These are phyloP conservation scores for Pisolithus albus DNA, from an alignment of 768 basidiomycete genomes.

Conservation along the genomic window DNA sequence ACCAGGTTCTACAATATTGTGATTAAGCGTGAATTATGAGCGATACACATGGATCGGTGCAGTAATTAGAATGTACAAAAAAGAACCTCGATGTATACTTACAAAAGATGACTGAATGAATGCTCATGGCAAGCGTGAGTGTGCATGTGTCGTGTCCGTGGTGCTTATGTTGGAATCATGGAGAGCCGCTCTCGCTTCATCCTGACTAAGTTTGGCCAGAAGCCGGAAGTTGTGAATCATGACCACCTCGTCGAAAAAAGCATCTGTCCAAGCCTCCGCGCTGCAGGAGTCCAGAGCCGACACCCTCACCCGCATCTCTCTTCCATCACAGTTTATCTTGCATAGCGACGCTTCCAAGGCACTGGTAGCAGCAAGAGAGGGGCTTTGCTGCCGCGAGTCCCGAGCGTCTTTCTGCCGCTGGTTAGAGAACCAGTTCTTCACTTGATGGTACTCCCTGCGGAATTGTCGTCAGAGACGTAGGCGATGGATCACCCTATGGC, in stretches of 20 bases:
- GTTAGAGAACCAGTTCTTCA: conserved; percentile 66
- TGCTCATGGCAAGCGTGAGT: conserved; percentile 17
- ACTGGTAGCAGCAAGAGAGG: conserved; percentile 26
- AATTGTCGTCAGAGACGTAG: conserved; percentile 5
- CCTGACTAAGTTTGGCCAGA: conserved; percentile 32
- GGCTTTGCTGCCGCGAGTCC: conserved; percentile 28
- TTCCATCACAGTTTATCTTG: conserved; percentile 31
- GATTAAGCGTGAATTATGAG: conserved; percentile 26
- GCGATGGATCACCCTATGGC: background rate
- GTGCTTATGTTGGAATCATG: conserved; percentile 18
- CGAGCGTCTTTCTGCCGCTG: conserved; percentile 45
- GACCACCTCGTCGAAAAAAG: conserved; percentile 54
- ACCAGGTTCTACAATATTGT: conserved; percentile 23
- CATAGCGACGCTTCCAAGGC: conserved; percentile 30
- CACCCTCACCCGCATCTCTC: conserved; percentile 42
- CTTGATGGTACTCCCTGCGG: conserved; percentile 48
- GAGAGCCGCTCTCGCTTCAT: conserved; percentile 26
- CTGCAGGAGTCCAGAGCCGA: conserved; percentile 39
- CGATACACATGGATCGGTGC: conserved; percentile 18
- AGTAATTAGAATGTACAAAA: conserved; percentile 31
- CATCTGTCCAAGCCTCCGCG: conserved; percentile 50
- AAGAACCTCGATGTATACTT: conserved; percentile 26
- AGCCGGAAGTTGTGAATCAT: conserved; percentile 49
- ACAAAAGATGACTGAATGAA: conserved; percentile 18
- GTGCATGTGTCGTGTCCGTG: conserved; percentile 19